Conservation (phyloP, 78 protist species). For the Dictyostelium brefeldianum region DNA sequence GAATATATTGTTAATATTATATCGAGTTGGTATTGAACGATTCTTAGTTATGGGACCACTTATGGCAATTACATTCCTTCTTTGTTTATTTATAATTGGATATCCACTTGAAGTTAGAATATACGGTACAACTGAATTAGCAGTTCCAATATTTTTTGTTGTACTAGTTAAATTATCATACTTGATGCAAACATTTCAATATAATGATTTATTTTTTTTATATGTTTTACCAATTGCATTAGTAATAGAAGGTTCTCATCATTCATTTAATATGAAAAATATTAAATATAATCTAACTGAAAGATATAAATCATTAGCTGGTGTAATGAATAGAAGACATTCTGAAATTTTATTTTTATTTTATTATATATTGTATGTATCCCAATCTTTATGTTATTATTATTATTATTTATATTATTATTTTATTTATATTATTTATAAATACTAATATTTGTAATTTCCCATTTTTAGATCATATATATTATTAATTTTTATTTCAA, state of each 20-base stretch:
- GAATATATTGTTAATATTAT: neutral
- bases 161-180: neutral
- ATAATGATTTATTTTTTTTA: neutral
- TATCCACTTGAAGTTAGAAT: conserved; percentile 11
- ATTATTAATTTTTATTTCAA: conserved; percentile 5
- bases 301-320: conserved; percentile 3
- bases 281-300: neutral
- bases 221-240: conserved; percentile 4
- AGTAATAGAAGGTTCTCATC: conserved; percentile 1
- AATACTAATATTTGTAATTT: no score
- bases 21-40: neutral
- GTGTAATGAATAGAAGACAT: conserved; percentile 5
- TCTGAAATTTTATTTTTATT: conserved; percentile 5
- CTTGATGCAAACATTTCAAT: neutral
- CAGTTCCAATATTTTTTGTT: neutral
- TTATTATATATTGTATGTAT: conserved; percentile 17
- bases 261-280: neutral
- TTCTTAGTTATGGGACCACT: neutral
- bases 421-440: neutral
- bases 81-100: neutral
- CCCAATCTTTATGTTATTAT: neutral
- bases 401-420: no score
- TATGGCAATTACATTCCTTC: neutral
- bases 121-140: conserved; percentile 12
- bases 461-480: neutral